Evolutionary conservation across 192 early-diverging fungal species (phyloP).

Genomic region (Coemansia sp.): DNA sequence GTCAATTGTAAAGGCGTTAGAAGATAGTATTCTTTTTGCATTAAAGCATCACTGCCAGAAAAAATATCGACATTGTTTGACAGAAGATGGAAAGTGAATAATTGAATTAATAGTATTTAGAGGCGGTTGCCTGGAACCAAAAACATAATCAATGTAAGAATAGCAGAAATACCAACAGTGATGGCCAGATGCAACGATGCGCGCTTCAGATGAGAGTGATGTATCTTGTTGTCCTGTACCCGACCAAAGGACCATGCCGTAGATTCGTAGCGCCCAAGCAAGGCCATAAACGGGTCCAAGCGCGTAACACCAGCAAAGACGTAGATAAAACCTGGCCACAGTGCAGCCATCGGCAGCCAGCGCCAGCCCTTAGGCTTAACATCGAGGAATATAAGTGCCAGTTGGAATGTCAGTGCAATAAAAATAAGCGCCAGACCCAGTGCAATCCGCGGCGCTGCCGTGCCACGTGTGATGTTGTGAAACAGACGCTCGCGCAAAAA

Average conservation of each 20-base stretch:
- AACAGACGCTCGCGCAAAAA: slow-evolving; percentile 48
- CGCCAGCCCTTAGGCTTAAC: slow-evolving; percentile 54
- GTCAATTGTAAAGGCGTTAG: not conserved
- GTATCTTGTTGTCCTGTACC: slow-evolving; percentile 31
- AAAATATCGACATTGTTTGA: not conserved
- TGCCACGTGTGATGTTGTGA: slow-evolving; percentile 50
- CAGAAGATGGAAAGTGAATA: slow-evolving; percentile 3
- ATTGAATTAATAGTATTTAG: slow-evolving; percentile 9
- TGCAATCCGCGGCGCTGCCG: slow-evolving; percentile 47
- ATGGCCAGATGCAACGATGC: slow-evolving; percentile 31
- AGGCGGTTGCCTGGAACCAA: slow-evolving; percentile 49
- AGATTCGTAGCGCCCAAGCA: slow-evolving; percentile 41
- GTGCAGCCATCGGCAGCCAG: slow-evolving; percentile 45
- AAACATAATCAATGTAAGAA: slow-evolving; percentile 44
- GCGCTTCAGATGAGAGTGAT: slow-evolving; percentile 36
- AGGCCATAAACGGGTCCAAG: slow-evolving; percentile 46
- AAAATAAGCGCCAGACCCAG: slow-evolving; percentile 46
- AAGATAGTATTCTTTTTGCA: not conserved
- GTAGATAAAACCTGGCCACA: slow-evolving; percentile 41
- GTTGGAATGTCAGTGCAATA: slow-evolving; percentile 42
- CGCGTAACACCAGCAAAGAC: slow-evolving; percentile 43
- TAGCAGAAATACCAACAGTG: slow-evolving; percentile 25
- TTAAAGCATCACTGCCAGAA: not conserved
- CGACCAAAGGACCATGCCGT: slow-evolving; percentile 35
- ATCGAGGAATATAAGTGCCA: slow-evolving; percentile 46